These are phyloP conservation scores for Bombardia bombarda DNA, from an alignment of 495 filamentous ascomycete species.

Conservation along the genomic window DNA sequence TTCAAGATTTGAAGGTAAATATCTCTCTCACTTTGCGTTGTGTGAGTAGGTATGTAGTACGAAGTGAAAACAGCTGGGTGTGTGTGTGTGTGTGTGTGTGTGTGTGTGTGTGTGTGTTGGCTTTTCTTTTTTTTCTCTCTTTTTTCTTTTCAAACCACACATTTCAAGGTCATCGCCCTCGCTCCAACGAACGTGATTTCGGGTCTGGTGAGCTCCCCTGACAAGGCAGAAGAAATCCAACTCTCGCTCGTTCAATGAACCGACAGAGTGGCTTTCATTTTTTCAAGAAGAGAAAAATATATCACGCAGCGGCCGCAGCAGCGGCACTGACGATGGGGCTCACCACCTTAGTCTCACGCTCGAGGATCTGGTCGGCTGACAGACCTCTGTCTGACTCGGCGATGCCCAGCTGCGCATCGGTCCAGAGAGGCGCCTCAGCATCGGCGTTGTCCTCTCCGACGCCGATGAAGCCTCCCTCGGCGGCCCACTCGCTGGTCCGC, in stretches of 20 bases:
- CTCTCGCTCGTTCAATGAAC: too few species aligned
- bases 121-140: neutral
- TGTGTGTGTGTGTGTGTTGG: too few species aligned
- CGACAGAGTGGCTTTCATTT: too few species aligned
- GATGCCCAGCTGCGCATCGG: conserved; percentile 74
- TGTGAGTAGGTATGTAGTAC: neutral
- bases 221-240: too few species aligned
- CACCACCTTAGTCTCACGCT: conserved; percentile 12
- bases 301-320: conserved; percentile 12
- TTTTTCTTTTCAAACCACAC: neutral
- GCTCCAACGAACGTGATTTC: conserved; percentile 1
- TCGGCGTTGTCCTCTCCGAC: conserved; percentile 64
- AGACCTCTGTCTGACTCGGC: conserved; percentile 30
- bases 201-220: conserved; percentile 8
- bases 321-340: conserved; percentile 10
- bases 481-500: conserved; percentile 83
- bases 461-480: conserved; percentile 84
- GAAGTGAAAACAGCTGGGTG: conserved; percentile 4
- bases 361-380: conserved; percentile 16
- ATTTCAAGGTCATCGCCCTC: neutral
- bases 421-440: conserved; percentile 63
- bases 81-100: too few species aligned
- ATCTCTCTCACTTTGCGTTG: too few species aligned
- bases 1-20: too few species aligned
- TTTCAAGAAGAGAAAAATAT: too few species aligned